These are phyloP conservation scores for Rhizophlyctis rosea DNA, from an alignment of 192 early-diverging fungal genomes.

Conservation along the genomic window DNA sequence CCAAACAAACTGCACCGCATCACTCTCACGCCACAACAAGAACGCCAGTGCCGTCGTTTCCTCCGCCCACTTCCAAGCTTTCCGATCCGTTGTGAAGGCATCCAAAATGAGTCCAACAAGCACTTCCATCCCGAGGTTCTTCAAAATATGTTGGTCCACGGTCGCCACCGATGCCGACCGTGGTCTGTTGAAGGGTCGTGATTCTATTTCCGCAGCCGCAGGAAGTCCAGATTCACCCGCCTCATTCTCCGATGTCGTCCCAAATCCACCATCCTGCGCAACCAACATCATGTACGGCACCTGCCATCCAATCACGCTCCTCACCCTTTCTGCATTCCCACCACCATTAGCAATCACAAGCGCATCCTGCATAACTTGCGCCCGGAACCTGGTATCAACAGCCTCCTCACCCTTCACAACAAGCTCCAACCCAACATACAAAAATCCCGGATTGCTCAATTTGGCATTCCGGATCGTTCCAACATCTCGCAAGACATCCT, in stretches of 20 bases:
- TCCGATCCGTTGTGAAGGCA: constrained; percentile 33
- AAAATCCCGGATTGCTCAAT: constrained; percentile 22
- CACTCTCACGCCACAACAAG: constrained; percentile 8
- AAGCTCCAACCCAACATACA: constrained; percentile 19
- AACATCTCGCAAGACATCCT: constrained; percentile 10
- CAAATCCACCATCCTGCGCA: not conserved
- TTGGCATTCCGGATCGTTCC: constrained; percentile 19
- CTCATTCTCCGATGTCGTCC: not conserved
- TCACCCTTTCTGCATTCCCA: constrained; percentile 30
- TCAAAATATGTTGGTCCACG: constrained; percentile 4
- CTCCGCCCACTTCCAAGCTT: constrained; percentile 38
- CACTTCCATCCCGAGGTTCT: constrained; percentile 21
- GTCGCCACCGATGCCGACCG: too few relatives aligned
- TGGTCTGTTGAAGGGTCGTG: not conserved
- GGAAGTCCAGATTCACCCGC: not conserved
- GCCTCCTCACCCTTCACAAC: not conserved
- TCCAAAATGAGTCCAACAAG: constrained; percentile 30
- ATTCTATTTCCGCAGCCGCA: not conserved
- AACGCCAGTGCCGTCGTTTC: constrained; percentile 32
- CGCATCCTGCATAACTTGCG: constrained; percentile 21
- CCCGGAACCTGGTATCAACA: constrained; percentile 3
- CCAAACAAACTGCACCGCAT: constrained; percentile 16
- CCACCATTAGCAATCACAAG: constrained; percentile 13
- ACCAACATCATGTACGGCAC: constrained; percentile 1
- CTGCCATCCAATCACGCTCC: constrained; percentile 35